A percentile compares a stretch with the other conserved stretches of the same genome.
Conservation (phyloP, 2,329 filamentous ascomycete genomes). For the Pyricularia pennisetigena region DNA sequence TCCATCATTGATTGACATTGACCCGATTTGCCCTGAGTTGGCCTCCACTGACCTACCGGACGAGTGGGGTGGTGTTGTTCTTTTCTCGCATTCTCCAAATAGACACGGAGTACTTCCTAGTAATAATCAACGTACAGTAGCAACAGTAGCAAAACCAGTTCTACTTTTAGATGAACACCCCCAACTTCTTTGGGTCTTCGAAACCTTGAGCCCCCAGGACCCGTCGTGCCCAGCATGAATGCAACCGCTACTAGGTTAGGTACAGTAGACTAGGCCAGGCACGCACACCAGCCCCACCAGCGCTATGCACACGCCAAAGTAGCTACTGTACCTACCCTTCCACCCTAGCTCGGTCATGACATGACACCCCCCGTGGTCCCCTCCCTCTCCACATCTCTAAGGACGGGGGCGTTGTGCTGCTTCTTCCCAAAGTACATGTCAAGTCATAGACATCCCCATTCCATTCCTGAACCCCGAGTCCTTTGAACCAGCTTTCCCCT, state of each 20-base stretch:
- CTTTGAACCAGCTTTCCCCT: neutral
- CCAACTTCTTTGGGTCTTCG: conserved; percentile 6
- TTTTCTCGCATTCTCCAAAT: neutral
- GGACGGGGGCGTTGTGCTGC: conserved; percentile 1
- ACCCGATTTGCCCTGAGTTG: too few species aligned
- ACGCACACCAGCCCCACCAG: conserved; percentile 4
- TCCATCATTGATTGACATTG: neutral
- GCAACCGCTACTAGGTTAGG: neutral
- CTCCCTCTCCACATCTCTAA: conserved; percentile 12
- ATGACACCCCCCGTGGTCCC: conserved; percentile 5
- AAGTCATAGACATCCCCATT: neutral
- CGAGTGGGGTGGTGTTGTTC: neutral
- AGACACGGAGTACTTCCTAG: too few species aligned
- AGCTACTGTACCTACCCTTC: conserved; percentile 9
- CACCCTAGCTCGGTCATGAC: conserved; percentile 9
- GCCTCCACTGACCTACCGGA: too few species aligned
- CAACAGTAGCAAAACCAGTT: neutral
- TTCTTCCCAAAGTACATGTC: neutral
- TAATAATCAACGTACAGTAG: neutral
- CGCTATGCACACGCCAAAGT: neutral
- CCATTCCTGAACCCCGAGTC: conserved; percentile 1
- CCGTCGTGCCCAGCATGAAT: conserved; percentile 13
- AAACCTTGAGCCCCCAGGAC: conserved; percentile 12
- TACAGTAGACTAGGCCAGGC: conserved; percentile 9
- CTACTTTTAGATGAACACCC: neutral